Evolutionary conservation across 2,329 filamentous ascomycete species (phyloP), one percentile per base, ranked within the genome.

Genomic region (Beauveria sp.): DNA sequence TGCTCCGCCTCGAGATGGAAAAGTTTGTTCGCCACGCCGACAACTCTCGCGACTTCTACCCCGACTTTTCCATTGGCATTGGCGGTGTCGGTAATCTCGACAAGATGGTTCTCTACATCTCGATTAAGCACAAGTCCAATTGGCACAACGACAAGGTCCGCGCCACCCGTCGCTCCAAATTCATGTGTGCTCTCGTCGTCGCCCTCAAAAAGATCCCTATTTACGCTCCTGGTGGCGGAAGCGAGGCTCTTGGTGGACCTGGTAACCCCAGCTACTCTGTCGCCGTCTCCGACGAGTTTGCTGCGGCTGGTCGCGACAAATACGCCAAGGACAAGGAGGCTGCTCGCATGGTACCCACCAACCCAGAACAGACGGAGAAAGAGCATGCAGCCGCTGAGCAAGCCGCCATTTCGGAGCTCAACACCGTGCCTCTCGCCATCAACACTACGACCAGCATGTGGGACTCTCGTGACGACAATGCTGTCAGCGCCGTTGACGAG

Each of bases 121-220:
- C 90, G 68, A 92, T 97, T 71, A 87, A 89, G 70, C 92, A 98
- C 81, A 98, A 98, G 77, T 91, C 88, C 62, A 95, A 93, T 76
- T 93, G 90, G 90, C 86, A 91, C 67, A 92, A 97, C 74, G 93
- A 96, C 67, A 82, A 84, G 1, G 83, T 97, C 46, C 89, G 93
- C 46, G 88, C 88, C 20, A 83, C 88, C 7, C 87, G 93, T 58
- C 87, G 93, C 64, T 96, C 90, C 73, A 98, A 96, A 76, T 98
- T 99, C 77, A 96, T 98, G 87, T 96, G 93, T 71, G 95, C 95
- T 0, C 80, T 99, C 63, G 88, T 95, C 5, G 76, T 92, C 9
- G 92, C 93, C 3, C 78, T 97, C 63, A 90, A 91, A 75, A 92
- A 88, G 76, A 83, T 99, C 20, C 93, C 93, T 10, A 93, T 99